Conservation (phyloP, 108 stramenopile species). For the Fistulifera solaris region DNA sequence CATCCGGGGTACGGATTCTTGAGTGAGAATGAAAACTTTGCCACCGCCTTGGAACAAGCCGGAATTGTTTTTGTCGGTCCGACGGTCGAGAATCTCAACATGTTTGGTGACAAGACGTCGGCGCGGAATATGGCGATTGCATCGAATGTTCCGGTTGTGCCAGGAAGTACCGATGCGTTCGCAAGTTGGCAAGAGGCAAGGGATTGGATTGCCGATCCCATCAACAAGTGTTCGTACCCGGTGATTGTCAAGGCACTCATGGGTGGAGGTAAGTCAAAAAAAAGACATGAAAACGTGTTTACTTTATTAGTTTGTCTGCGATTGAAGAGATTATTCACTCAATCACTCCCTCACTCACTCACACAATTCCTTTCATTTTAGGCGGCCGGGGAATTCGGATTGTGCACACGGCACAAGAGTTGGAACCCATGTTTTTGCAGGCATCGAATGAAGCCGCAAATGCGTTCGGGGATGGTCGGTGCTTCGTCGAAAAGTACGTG, state of each 20-base stretch:
- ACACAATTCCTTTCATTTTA: neutral
- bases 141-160: conserved; percentile 82
- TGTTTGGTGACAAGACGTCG: conserved; percentile 88
- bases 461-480: conserved; percentile 90
- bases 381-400: conserved; percentile 87
- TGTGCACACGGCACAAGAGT: conserved; percentile 59
- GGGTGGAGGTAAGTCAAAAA: conserved; percentile 95
- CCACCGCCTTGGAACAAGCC: conserved; percentile 45
- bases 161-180: conserved; percentile 85
- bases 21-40: conserved; percentile 80
- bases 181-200: conserved; percentile 66
- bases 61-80: conserved; percentile 94
- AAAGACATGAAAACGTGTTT: neutral
- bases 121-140: conserved; percentile 83
- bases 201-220: conserved; percentile 64
- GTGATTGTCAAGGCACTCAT: conserved; percentile 95
- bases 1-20: conserved; percentile 92
- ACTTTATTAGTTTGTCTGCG: neutral
- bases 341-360: too few relatives aligned
- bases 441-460: conserved; percentile 80
- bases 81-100: conserved; percentile 70
- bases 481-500: conserved; percentile 92
- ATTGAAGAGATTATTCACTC: neutral
- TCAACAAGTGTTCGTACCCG: conserved; percentile 73
- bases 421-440: conserved; percentile 55